phyloP scores from a whole-genome alignment of 2,329 filamentous ascomycete species.

The Septoria petroselini region DNA sequence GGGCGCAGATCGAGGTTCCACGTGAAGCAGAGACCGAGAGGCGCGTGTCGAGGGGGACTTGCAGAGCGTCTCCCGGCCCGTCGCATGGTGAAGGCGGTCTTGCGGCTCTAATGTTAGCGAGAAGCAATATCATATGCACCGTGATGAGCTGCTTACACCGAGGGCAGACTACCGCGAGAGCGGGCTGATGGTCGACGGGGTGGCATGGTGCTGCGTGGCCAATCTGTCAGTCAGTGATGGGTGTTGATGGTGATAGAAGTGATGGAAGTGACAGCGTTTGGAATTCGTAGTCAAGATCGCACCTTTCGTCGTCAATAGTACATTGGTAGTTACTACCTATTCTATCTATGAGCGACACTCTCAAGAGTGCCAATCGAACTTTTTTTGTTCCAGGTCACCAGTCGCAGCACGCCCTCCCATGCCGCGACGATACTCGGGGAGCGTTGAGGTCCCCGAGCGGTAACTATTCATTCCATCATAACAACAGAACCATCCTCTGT shows the following conservation, averaged over 20 bases:
- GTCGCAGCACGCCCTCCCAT: slow-evolving; percentile 19
- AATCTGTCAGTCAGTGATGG: too few relatives aligned
- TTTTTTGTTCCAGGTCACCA: slow-evolving; percentile 11
- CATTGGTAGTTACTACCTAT: slow-evolving; percentile 18
- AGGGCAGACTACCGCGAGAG: neutral
- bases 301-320: slow-evolving; percentile 16
- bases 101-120: too few relatives aligned
- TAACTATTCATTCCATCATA: slow-evolving; percentile 27
- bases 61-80: slow-evolving; percentile 3
- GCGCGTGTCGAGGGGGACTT: neutral
- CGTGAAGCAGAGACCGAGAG: slow-evolving; percentile 2
- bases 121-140: neutral
- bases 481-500: slow-evolving; percentile 26
- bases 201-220: too few relatives aligned
- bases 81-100: neutral
- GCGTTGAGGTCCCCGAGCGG: slow-evolving; percentile 33
- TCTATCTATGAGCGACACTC: slow-evolving; percentile 15
- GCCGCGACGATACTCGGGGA: slow-evolving; percentile 20
- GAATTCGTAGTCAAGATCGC: neutral
- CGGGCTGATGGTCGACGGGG: neutral
- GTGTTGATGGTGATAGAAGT: too few relatives aligned
- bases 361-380: slow-evolving; percentile 10
- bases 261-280: neutral
- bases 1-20: neutral
- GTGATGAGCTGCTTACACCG: neutral